A percentile compares a stretch with the other conserved stretches of the same genome.
phyloP scores from a whole-genome alignment of 768 basidiomycete species.

The Pleurotus platypus region DNA sequence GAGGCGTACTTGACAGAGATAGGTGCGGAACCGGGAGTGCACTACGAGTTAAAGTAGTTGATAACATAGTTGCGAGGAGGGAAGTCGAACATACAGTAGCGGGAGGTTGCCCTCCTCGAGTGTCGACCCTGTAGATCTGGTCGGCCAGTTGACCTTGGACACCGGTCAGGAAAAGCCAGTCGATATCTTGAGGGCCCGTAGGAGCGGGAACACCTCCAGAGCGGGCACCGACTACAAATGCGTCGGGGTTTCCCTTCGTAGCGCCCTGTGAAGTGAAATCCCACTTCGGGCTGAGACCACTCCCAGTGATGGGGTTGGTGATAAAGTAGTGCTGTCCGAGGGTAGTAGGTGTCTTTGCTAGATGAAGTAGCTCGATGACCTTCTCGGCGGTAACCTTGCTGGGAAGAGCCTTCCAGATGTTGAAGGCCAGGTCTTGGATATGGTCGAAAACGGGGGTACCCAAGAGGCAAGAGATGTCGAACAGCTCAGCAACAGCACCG shows the following conservation, averaged over 20 bases:
- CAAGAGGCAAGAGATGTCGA: constrained; percentile 50
- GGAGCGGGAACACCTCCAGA: constrained; percentile 38
- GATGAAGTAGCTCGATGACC: constrained; percentile 15
- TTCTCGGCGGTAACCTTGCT: constrained; percentile 13
- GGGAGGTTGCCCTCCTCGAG: constrained; percentile 52
- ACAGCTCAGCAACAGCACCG: constrained; percentile 50
- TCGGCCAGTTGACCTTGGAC: constrained; percentile 47
- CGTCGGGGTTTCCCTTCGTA: constrained; percentile 36
- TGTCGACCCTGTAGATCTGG: constrained; percentile 49
- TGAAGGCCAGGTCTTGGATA: constrained; percentile 25
- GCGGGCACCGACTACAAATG: constrained; percentile 45
- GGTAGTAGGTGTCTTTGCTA: constrained; percentile 14
- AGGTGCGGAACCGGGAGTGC: constrained; percentile 34
- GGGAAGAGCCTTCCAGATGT: constrained; percentile 20
- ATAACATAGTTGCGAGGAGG: background rate
- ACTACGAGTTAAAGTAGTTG: constrained; percentile 19
- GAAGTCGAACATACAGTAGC: constrained; percentile 30
- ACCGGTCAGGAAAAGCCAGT: constrained; percentile 48
- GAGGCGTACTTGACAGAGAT: constrained; percentile 49
- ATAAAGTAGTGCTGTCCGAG: constrained; percentile 60
- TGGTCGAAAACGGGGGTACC: constrained; percentile 22
- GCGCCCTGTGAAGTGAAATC: constrained; percentile 45
- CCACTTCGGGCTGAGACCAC: constrained; percentile 46
- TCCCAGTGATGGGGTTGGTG: constrained; percentile 36
- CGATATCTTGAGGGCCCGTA: constrained; percentile 40